These are phyloP conservation scores for Phialocephala subalpina DNA, from an alignment of 2,329 filamentous ascomycete species.

Conservation along the genomic window DNA sequence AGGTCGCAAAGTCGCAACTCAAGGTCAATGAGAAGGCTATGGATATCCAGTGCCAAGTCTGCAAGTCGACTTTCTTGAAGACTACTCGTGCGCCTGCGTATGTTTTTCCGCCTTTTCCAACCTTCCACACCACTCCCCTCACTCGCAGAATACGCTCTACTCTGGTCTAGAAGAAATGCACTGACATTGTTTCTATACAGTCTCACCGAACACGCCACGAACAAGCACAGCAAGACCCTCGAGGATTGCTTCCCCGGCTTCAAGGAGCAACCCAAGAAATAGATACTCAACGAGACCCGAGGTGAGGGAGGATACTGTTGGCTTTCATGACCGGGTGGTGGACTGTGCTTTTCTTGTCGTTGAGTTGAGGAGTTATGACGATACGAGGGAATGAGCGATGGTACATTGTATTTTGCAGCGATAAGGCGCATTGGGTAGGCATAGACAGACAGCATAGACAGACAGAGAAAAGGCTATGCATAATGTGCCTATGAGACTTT, in stretches of 20 bases:
- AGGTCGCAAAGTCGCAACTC: constrained; percentile 71
- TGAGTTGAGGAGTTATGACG: constrained; percentile 12
- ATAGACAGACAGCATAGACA: constrained; percentile 28
- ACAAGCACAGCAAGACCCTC: constrained; percentile 79
- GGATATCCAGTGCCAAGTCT: constrained; percentile 79
- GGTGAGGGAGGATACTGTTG: background rate
- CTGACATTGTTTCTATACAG: constrained; percentile 45
- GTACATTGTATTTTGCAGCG: constrained; percentile 29
- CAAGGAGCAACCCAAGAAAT: constrained; percentile 30
- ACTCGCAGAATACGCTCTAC: background rate
- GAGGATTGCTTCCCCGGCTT: constrained; percentile 74
- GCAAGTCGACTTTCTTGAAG: constrained; percentile 82
- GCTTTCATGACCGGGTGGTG: constrained; percentile 5
- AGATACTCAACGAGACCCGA: background rate
- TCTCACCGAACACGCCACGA: constrained; percentile 74
- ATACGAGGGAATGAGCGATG: constrained; percentile 16
- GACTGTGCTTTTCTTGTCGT: background rate
- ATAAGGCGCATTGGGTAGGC: constrained; percentile 36
- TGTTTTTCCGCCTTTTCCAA: constrained; percentile 41
- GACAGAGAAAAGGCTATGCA: constrained; percentile 20
- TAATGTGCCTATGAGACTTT: constrained; percentile 27
- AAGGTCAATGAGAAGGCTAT: constrained; percentile 76
- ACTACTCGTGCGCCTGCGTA: constrained; percentile 78
- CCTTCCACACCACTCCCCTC: background rate
- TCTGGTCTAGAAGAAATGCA: background rate